Evolutionary conservation across 371 early-diverging fungal genomes (phyloP), one percentile per base, ranked within the genome.

Genomic region (Caulochytrium protostelioides): DNA sequence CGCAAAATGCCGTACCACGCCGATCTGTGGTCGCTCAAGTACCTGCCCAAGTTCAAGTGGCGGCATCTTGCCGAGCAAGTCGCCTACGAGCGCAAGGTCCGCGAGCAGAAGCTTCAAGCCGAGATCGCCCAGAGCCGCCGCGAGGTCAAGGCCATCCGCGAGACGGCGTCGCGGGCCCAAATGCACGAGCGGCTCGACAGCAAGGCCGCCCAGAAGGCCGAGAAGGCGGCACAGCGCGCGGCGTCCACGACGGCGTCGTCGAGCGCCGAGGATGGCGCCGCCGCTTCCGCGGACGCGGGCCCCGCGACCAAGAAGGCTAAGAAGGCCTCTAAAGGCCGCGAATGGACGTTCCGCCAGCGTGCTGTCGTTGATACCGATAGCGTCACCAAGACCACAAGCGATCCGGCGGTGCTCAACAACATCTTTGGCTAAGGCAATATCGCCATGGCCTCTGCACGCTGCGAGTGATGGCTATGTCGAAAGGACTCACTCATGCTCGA

Each of bases 1-100:
- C 83, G 83, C 47, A 61, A 72, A 33, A 67, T 62, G 34, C 57
- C 56, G 35, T 83, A 77, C 55, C 77, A 83, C 49, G 83, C 85
- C 45, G 90, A 87, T 39, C 52, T 87, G 42, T 95, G 94, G 97
- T 90, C 78, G 48, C 70, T 92, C 38, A 85, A 84, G 55, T 95
- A 95, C 44, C 50, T 95, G 28, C 79, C 83, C 21, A 77, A 78
- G 38, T 95, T 95, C 61, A 92, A 91, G 50, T 95, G 97, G 97
- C 57, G 71, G 30, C 76, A 95, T 46, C 52, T 95, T 38, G 81
- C 81, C 2, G 95, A 90, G 43, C 85, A 85, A 52, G 70, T 90
- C 50, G 79, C 54, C 10, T 47, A 53, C 19, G 49, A 49, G 50
- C 66, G 66, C 32, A 69, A 72, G n/a, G 80, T 77, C 2, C 62